phyloP scores from a whole-genome alignment of 2,329 filamentous ascomycete genomes.

The Phoma herbarum region DNA sequence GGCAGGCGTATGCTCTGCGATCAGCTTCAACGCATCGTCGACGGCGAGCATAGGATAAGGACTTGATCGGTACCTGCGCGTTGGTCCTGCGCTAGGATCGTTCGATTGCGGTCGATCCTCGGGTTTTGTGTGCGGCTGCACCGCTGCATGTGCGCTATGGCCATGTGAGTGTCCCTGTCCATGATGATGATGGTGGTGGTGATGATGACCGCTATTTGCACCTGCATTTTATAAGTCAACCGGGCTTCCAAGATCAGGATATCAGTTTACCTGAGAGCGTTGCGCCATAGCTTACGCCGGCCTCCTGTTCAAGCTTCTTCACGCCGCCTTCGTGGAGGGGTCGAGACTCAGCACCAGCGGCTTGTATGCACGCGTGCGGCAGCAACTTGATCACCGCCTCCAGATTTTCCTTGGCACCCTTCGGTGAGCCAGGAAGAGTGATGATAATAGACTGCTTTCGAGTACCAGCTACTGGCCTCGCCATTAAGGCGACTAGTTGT shows the following conservation, averaged over 20 bases:
- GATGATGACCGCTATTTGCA: slow-evolving; percentile 41
- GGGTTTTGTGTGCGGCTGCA: slow-evolving; percentile 75
- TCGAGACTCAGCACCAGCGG: slow-evolving; percentile 82
- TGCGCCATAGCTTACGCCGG: slow-evolving; percentile 59
- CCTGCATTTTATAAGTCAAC: slow-evolving; percentile 18
- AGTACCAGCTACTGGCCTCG: slow-evolving; percentile 88
- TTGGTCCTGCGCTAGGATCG: slow-evolving; percentile 66
- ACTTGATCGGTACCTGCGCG: slow-evolving; percentile 79
- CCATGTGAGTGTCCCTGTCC: slow-evolving; percentile 68
- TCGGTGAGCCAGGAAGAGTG: slow-evolving; percentile 92
- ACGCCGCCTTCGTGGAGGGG: slow-evolving; percentile 80
- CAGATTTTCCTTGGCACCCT: slow-evolving; percentile 93
- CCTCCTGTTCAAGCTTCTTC: slow-evolving; percentile 83
- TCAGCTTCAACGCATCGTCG: slow-evolving; percentile 76
- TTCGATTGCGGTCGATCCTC: slow-evolving; percentile 66
- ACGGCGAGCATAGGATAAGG: slow-evolving; percentile 94
- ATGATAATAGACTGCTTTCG: slow-evolving; percentile 82
- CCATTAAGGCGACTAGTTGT: slow-evolving; percentile 88
- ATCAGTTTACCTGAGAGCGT: slow-evolving; percentile 26
- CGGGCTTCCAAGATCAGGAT: too few relatives aligned
- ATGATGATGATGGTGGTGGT: slow-evolving; percentile 61
- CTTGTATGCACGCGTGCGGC: slow-evolving; percentile 93
- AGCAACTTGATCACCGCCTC: slow-evolving; percentile 88
- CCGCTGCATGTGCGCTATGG: slow-evolving; percentile 59
- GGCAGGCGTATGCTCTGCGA: slow-evolving; percentile 75